Base-by-base conservation (phyloP, 768 basidiomycete species). In the Nidularia sp. region DNA sequence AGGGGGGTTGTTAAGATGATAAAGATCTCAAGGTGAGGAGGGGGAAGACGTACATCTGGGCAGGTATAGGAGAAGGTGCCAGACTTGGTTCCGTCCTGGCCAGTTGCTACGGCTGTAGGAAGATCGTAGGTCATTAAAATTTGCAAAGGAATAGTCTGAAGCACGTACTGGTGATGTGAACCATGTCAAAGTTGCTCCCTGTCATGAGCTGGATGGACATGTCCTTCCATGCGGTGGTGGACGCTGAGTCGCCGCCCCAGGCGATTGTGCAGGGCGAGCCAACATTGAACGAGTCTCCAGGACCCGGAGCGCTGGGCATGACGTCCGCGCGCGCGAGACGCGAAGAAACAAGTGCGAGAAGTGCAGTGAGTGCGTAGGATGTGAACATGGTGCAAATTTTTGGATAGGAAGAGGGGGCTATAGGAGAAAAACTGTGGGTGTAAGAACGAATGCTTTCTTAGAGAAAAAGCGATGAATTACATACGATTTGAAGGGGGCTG, bases 121-220 rank as follows among this genome's bases (percentile, higher is more conserved):
- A 53, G 45, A 34, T 22, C 15, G 29, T 44, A 10, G 34, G 34
- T 7, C 44, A 45, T 42, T 32, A 49, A 41, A 29, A 47, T 18
- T 4, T 13, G n/a, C 42, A 41, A 44, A 47, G 10, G 34, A 47
- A 12, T 45, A 22, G 31, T 47, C 35, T 5, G 8, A 35, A 13
- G 49, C 33, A 72, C 84, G 53, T 56, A 90, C 88, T 82, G 9
- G 83, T 80, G 52, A 92, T 56, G 58, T 75, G 78, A 39, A 81
- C 61, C 89, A 92, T 92, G 36, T 75, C 55, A 48, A 76, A 67
- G 70, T 93, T 92, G 61, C 76, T 63, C 4, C 90, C 91, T 1
- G 86, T 84, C 89, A 90, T 92, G 65, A 93, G 79, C 64, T 90
- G 73, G 52, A 93, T 88, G 55, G 75, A 69, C 83, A 87, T 90